These are phyloP conservation scores for Castanea mollissima DNA, from an alignment of 306 rosid species.

Conservation along the genomic window DNA sequence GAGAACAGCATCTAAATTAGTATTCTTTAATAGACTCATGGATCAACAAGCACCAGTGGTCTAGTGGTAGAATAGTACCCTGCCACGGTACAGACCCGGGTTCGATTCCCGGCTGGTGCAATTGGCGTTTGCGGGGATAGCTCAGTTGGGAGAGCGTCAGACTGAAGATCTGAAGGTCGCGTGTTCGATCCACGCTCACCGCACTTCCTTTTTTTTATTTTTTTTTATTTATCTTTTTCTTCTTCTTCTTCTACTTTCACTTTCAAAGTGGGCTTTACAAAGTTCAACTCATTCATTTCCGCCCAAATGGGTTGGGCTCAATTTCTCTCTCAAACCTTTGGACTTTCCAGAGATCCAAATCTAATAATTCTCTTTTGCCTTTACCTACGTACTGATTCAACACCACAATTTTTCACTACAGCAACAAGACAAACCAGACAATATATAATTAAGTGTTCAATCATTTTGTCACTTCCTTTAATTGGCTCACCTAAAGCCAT, in stretches of 20 bases:
- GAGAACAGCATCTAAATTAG: too few species aligned
- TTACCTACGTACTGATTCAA: too few species aligned
- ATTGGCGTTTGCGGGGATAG: not conserved
- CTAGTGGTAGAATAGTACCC: slow-evolving; percentile 7
- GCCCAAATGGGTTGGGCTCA: not conserved
- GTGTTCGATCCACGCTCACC: slow-evolving; percentile 7
- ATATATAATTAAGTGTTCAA: too few species aligned
- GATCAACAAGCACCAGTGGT: not conserved
- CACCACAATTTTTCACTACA: too few species aligned
- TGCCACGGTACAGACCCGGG: slow-evolving; percentile 7
- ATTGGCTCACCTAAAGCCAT: too few species aligned
- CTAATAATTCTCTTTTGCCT: too few species aligned
- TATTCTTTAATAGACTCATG: fast-evolving
- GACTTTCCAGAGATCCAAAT: too few species aligned
- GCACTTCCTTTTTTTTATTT: not conserved
- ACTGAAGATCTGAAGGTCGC: slow-evolving; percentile 5
- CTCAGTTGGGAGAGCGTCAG: slow-evolving; percentile 7
- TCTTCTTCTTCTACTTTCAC: not conserved
- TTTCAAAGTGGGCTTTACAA: too few species aligned
- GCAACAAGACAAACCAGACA: too few species aligned
- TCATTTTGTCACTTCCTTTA: too few species aligned
- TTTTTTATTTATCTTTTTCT: not conserved
- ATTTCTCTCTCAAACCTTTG: not conserved
- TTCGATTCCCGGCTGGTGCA: slow-evolving; percentile 45
- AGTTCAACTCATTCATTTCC: not conserved